Evolutionary conservation across 2,329 filamentous ascomycete species (phyloP).

Genomic region (Coleophoma crateriformis): DNA sequence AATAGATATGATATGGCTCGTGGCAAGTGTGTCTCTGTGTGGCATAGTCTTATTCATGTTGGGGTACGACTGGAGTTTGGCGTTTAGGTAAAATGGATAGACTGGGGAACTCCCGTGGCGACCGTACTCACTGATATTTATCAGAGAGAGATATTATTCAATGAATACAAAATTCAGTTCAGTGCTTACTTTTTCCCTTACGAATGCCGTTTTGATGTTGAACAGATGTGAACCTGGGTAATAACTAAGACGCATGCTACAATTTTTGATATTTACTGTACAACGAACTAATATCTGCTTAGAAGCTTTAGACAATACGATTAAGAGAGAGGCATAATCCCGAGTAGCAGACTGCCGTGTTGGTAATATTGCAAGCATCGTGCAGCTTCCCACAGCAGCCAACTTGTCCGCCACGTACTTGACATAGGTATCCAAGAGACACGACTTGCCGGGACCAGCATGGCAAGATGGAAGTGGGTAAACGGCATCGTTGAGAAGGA

Average conservation of each 20-base stretch:
- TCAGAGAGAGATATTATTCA: no score
- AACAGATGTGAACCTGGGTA: no score
- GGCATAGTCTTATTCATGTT: not conserved
- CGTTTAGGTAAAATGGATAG: no score
- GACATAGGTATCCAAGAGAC: slow-evolving; percentile 39
- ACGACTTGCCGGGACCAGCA: slow-evolving; percentile 49
- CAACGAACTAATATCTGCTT: not conserved
- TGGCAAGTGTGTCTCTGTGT: no score
- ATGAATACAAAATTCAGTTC: no score
- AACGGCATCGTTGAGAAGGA: slow-evolving; percentile 57
- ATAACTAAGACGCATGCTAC: no score
- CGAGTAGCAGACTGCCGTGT: slow-evolving; percentile 20
- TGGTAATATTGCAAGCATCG: slow-evolving; percentile 36
- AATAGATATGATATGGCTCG: no score
- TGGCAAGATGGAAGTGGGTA: slow-evolving; percentile 52
- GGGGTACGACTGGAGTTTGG: not conserved
- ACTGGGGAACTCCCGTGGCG: no score
- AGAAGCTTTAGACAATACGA: not conserved
- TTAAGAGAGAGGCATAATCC: not conserved
- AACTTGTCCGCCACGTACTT: slow-evolving; percentile 39
- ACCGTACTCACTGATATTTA: no score
- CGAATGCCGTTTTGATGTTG: no score
- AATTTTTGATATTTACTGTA: not conserved
- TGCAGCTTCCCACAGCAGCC: slow-evolving; percentile 43
- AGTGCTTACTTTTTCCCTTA: no score